These are phyloP conservation scores for Gentiana macrophylla DNA, from an alignment of 257 asterid species.

Conservation along the genomic window DNA sequence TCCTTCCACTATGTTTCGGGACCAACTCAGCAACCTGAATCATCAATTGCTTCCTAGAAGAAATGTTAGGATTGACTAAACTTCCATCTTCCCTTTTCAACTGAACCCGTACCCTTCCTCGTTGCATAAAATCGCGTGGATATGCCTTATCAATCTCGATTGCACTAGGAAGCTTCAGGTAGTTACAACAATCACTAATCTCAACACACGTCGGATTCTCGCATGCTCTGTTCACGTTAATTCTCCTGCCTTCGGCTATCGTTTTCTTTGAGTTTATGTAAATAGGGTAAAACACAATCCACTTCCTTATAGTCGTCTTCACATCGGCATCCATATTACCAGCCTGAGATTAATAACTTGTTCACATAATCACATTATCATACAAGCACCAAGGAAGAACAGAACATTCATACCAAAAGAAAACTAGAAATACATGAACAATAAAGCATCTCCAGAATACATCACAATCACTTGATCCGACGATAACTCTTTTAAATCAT, in stretches of 20 bases:
- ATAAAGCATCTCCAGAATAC: no score
- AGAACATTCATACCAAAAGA: no score
- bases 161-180: slow-evolving; percentile 76
- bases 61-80: slow-evolving; percentile 57
- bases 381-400: no score
- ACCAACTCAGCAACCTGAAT: slow-evolving; percentile 77
- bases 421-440: no score
- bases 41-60: slow-evolving; percentile 86
- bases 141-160: slow-evolving; percentile 94
- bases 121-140: slow-evolving; percentile 95
- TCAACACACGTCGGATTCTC: slow-evolving; percentile 86
- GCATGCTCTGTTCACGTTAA: slow-evolving; percentile 66
- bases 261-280: slow-evolving; percentile 90
- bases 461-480: no score
- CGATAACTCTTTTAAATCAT: no score
- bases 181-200: slow-evolving; percentile 72
- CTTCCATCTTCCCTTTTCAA: slow-evolving; percentile 81
- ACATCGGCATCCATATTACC: slow-evolving; percentile 57
- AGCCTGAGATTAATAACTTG: no score
- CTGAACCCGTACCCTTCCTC: slow-evolving; percentile 86
- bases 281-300: slow-evolving; percentile 77
- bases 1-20: slow-evolving; percentile 83
- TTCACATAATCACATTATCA: no score
- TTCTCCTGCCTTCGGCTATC: slow-evolving; percentile 86
- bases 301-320: slow-evolving; percentile 56